phyloP scores from a whole-genome alignment of 129 eudicot genomes.

The Gnaphalium uliginosum region DNA sequence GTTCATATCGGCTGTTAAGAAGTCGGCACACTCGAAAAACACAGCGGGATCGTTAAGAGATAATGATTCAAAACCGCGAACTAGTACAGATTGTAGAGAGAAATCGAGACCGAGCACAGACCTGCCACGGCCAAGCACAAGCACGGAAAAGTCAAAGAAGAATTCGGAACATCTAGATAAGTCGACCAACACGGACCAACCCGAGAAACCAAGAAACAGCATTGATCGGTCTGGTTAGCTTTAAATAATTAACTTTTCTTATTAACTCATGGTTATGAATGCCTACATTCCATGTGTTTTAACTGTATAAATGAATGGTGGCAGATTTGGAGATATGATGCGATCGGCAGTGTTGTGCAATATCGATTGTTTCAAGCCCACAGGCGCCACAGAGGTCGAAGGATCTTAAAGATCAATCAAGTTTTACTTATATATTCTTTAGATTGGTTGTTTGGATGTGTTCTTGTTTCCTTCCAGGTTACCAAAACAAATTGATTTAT shows the following conservation, averaged over 20 bases:
- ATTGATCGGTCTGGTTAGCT: conserved; percentile 86
- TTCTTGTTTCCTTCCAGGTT: conserved; percentile 18
- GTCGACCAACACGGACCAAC: conserved; percentile 61
- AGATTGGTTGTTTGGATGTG: conserved; percentile 28
- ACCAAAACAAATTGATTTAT: conserved; percentile 21
- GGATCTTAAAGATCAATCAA: conserved; percentile 33
- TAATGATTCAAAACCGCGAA: conserved; percentile 46
- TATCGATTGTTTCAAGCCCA: conserved; percentile 89
- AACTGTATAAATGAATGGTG: conserved; percentile 38
- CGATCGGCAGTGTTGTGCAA: conserved; percentile 88
- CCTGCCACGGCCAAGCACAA: conserved; percentile 43
- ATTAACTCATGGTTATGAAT: neutral
- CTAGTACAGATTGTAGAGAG: conserved; percentile 60
- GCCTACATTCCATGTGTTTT: conserved; percentile 11
- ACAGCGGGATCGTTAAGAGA: conserved; percentile 35
- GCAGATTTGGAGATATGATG: conserved; percentile 97
- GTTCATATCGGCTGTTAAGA: conserved; percentile 73
- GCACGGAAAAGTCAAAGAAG: conserved; percentile 62
- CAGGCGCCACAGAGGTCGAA: conserved; percentile 58
- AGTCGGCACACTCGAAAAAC: conserved; percentile 51
- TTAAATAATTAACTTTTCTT: conserved; percentile 22
- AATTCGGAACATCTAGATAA: conserved; percentile 54
- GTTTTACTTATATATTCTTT: conserved; percentile 21
- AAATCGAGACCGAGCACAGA: conserved; percentile 65
- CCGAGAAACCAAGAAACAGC: conserved; percentile 89